Conservation (phyloP, 495 filamentous ascomycete genomes). For the Neurospora sp. region DNA sequence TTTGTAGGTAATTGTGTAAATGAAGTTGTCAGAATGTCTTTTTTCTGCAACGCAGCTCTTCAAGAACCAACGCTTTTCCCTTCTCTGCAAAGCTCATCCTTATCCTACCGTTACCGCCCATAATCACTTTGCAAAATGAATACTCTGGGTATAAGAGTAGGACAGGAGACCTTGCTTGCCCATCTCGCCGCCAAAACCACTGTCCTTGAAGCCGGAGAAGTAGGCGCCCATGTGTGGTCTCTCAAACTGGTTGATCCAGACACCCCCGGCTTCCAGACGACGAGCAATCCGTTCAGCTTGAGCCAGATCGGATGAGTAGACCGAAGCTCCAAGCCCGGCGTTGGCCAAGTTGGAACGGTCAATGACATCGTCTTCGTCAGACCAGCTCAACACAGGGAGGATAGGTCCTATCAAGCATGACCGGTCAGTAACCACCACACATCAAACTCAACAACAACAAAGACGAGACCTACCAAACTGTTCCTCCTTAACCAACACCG, state of each 20-base stretch:
- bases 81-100: too few relatives aligned
- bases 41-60: too few relatives aligned
- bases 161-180: slow-evolving; percentile 46
- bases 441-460: neutral
- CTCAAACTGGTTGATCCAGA: slow-evolving; percentile 49
- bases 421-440: neutral
- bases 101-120: too few relatives aligned
- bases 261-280: slow-evolving; percentile 42
- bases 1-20: too few relatives aligned
- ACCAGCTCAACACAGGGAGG: slow-evolving; percentile 46
- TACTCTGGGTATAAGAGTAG: slow-evolving; percentile 48
- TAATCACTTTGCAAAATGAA: slow-evolving; percentile 29
- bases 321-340: slow-evolving; percentile 46
- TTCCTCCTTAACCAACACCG: slow-evolving; percentile 35
- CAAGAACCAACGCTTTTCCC: too few relatives aligned
- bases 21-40: too few relatives aligned
- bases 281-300: slow-evolving; percentile 40
- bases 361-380: slow-evolving; percentile 48
- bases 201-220: slow-evolving; percentile 57
- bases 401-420: slow-evolving; percentile 28
- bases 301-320: slow-evolving; percentile 44
- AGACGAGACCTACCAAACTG: slow-evolving; percentile 30
- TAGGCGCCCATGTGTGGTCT: slow-evolving; percentile 40
- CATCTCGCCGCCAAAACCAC: slow-evolving; percentile 56
- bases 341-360: slow-evolving; percentile 45